Evolutionary conservation across 2,329 filamentous ascomycete genomes (phyloP).

Genomic region (Xylaria sp.): DNA sequence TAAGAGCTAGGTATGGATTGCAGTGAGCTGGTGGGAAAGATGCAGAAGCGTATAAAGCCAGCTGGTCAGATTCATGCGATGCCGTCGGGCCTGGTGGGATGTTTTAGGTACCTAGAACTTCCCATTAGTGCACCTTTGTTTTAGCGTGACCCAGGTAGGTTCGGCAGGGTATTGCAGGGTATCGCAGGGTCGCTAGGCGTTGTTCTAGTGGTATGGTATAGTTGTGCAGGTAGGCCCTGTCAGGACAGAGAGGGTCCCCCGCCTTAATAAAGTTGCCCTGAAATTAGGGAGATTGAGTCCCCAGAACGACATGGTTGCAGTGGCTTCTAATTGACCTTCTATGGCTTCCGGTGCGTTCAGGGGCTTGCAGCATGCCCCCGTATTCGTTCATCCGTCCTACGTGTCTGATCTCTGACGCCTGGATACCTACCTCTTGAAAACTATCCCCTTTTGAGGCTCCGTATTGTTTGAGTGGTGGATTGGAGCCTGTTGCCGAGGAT

Average conservation of each 20-base stretch:
- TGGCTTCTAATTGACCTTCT: too few species aligned
- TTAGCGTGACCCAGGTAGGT: not conserved
- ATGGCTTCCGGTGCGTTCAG: conserved; percentile 20
- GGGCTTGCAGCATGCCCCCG: conserved; percentile 22
- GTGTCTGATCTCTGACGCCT: too few species aligned
- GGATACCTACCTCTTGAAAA: too few species aligned
- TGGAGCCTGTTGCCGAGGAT: too few species aligned
- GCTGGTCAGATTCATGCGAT: conserved; percentile 32
- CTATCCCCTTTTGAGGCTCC: too few species aligned
- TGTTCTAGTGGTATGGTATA: too few species aligned
- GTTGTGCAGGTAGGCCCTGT: too few species aligned
- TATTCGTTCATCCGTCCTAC: not conserved
- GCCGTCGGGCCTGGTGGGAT: conserved; percentile 24
- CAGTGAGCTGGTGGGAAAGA: conserved; percentile 2
- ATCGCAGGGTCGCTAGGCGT: too few species aligned
- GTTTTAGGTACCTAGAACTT: too few species aligned
- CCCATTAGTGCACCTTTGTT: not conserved
- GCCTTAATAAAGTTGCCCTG: conserved; percentile 16
- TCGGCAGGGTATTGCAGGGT: too few species aligned
- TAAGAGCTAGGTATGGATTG: too few species aligned
- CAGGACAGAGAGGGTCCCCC: conserved; percentile 26
- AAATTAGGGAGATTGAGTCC: conserved; percentile 34
- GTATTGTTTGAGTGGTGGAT: too few species aligned
- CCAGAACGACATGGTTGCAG: conserved; percentile 2
- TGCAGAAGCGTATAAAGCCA: conserved; percentile 27